Evolutionary conservation across 2,329 filamentous ascomycete species (phyloP), one percentile per base, ranked within the genome.

Genomic region (Paecilomyces niveus): DNA sequence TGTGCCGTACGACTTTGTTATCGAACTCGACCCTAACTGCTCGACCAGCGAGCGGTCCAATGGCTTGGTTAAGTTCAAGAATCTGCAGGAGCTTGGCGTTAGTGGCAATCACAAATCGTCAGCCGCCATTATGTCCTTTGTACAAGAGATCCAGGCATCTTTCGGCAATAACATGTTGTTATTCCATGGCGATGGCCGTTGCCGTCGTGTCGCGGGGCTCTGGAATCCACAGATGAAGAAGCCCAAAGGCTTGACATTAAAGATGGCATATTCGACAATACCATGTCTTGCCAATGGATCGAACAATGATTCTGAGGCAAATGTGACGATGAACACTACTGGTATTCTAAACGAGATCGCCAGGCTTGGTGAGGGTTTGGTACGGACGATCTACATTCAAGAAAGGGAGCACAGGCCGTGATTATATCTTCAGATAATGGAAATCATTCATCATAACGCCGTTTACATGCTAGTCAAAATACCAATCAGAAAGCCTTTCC

Each of bases 1-100:
- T 5, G 74, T 75, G 9, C 92, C 96, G 63, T 99, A 92, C 72
- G 91, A 97, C 71, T 88, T 97, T 62, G 77, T 93, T n/a, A 78
- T 99, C 57, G 84, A 88, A 68, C 78, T 97, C 21, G 83, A 84
- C 15, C 64, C 80, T 32, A 85, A 83, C 63, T 77, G 77, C 54
- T 70, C 83, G 58, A 74, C 65, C 70, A 55, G 74, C 51, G 65
- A 76, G 77, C 54, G 70, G 72, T 39, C 69, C 58, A 67, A 74
- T 45, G 66, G 58, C n/a, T 69, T 59, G 64, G 71, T 60, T 62
- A 76, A 60, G 31, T 97, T 88, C 80, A 96, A 96, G 76, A 97
- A 97, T 70, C 79, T 97, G 33, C 84, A 88, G n/a, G 62, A 72
- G 67, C 56, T 74, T 68, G 61, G 72, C 74, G 9, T 80, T 3